Evolutionary conservation across 176 grass and related monocot genomes (phyloP), one percentile per base, ranked within the genome.

Genomic region (Lolium perenne): DNA sequence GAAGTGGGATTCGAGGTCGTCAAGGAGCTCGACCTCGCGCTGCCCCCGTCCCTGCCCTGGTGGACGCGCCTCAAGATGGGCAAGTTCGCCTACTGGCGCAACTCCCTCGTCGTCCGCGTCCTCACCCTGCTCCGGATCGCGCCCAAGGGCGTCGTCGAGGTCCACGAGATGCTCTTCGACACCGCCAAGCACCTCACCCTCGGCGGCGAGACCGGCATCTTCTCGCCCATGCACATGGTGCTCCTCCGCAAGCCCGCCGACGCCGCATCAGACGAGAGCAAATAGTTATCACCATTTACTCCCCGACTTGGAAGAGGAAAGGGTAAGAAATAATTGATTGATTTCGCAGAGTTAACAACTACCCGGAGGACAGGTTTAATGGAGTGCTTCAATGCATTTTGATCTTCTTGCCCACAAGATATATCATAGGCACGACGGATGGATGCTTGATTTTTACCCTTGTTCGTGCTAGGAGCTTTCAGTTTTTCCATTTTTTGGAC

Each of bases 21-120:
- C 57, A 56, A 94, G 86, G 96, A 98, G 92, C 69, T 56, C n/a
- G 96, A 98, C 71, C 93, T 98, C 3, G 96, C 96, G 0, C 92
- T 92, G 6, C 90, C 93, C 6, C 96, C 96, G 0, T 82, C 96
- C 5, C 93, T 92, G 18, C 92, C 93, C 0, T 98, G 96, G 96
- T 98, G 96, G 96, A 86, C 92, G 68, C 90, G 96, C 22, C 96
- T 98, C 91, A 95, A 95, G 86, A 98, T 98, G 96, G 96, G 96
- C 2, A 92, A 93, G 16, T 10, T 98, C 76, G 93, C 96, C 1
- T 98, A 98, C 93, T 98, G 96, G 96, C 90, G 96, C 49, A 98
- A 98, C 90, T 95, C 94, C 78, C 79, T 98, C 18, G 67, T 98
- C 68, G 96, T 98, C 38, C 92, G 92, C 83, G 90, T 89, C 26